A percentile compares a stretch with the other conserved stretches of the same genome.
These are phyloP conservation scores for Balamuthia mandrillaris DNA, from an alignment of 208 protist species.

Conservation along the genomic window DNA sequence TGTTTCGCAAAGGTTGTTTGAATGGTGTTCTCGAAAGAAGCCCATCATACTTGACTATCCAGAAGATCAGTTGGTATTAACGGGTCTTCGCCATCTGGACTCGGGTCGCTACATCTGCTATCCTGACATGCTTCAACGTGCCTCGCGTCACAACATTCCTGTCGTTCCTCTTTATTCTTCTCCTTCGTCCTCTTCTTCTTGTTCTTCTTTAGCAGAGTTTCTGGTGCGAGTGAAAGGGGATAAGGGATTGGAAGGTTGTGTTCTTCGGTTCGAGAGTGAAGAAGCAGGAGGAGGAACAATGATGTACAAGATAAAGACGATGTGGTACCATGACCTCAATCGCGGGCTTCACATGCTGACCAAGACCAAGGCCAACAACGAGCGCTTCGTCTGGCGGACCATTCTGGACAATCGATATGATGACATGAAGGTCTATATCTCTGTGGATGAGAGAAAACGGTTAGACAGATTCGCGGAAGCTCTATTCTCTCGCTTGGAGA, in stretches of 20 bases:
- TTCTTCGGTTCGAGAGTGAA: neutral
- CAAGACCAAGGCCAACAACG: conserved; percentile 11
- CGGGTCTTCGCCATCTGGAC: neutral
- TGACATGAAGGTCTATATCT: conserved; percentile 4
- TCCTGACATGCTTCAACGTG: neutral
- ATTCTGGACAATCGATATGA: neutral
- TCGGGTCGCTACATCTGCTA: neutral
- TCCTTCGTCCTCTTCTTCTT: neutral
- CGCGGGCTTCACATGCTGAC: neutral
- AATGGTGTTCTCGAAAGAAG: neutral
- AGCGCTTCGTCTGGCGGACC: neutral
- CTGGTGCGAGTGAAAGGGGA: neutral
- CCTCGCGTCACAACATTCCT: neutral
- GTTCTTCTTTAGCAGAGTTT: neutral
- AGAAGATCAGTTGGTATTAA: neutral
- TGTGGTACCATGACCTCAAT: neutral
- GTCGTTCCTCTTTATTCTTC: neutral
- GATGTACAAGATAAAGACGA: conserved; percentile 10
- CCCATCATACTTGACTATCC: conserved; percentile 3
- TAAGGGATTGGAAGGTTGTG: neutral
- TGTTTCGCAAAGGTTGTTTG: neutral
- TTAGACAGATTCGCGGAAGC: no score
- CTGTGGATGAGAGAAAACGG: no score
- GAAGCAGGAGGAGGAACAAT: neutral
- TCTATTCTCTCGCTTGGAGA: no score